Base-by-base conservation (phyloP, 2,329 filamentous ascomycete species). In the Elsinoe batatas region DNA sequence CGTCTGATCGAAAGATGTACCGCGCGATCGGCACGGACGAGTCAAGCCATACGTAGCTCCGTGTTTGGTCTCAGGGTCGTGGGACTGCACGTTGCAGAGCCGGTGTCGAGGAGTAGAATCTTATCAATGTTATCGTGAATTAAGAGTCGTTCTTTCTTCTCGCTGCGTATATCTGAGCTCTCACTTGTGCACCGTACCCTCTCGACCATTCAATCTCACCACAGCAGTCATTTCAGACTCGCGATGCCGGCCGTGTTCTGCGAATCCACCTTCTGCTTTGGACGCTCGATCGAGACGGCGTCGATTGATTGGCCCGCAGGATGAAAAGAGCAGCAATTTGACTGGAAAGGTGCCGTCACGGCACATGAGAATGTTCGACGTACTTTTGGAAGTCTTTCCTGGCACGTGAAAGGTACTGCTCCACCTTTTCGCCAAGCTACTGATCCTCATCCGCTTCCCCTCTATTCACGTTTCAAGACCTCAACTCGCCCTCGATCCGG, bases 321-420 rank as follows among this genome's bases (percentile, higher is more conserved):
- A 35, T 26, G 20, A 49, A 49, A 26, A 49, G n/a, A n/a, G n/a
- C 32, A 5, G 40, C 7, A 22, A 44, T 30, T 13, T 22, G 18
- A 20, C 20, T 49, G 44, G 30, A 22, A 22, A 26, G 10, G 10
- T 30, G 30, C 32, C 46, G 18, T 36, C 15, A 22, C 47, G 47
- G 33, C 47, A 51, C 47, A 37, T 51, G 33, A 20, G 11, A n/a
- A 26, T 15, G 15, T n/a, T 38, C 22, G 22, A 18, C 32, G n/a
- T n/a, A 30, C 26, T 30, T 30, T 30, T 30, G 26, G 26, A 30
- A 30, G 7, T 30, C 26, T 5, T 30, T 30, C 5, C 33, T 51
- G 47, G 47, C 47, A 51, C 47, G 47, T 51, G 47, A 51, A 51
- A 44, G 40, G 10, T 22, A 17, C 40, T 13, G 47, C 47, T 51